phyloP scores from a whole-genome alignment of 2,329 filamentous ascomycete species.

The Colletotrichum godetiae region DNA sequence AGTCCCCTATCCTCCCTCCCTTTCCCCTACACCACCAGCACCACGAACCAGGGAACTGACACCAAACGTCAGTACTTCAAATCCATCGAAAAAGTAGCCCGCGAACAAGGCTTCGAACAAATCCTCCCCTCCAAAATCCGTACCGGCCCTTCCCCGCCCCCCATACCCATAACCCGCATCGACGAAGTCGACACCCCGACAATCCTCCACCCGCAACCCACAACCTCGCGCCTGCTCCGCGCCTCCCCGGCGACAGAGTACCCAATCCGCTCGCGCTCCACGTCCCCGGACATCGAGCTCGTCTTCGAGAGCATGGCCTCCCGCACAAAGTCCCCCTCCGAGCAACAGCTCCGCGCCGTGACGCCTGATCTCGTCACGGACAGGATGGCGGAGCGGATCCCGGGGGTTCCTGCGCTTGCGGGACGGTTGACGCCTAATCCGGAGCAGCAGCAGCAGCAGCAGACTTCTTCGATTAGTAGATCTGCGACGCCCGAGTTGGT shows the following conservation, averaged over 20 bases:
- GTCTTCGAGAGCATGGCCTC: conserved; percentile 32
- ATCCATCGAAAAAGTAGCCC: conserved; percentile 74
- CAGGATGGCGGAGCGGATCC: conserved; percentile 52
- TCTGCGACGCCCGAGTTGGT: conserved; percentile 67
- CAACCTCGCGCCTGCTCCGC: conserved; percentile 65
- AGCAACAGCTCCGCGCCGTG: conserved; percentile 44
- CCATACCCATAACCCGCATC: conserved; percentile 52
- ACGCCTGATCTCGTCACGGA: conserved; percentile 71
- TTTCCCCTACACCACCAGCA: too few relatives aligned
- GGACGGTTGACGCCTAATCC: conserved; percentile 60
- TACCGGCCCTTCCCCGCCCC: conserved; percentile 54
- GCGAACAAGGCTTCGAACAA: conserved; percentile 66
- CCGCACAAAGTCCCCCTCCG: conserved; percentile 53
- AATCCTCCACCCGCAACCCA: conserved; percentile 65
- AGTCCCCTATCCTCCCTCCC: conserved; percentile 14
- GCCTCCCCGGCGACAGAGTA: conserved; percentile 67
- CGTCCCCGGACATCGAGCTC: conserved; percentile 31
- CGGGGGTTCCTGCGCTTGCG: conserved; percentile 55
- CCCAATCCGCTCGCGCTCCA: conserved; percentile 63
- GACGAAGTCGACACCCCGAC: conserved; percentile 56
- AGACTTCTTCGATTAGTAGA: neutral
- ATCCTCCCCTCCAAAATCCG: conserved; percentile 67
- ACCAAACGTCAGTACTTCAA: conserved; percentile 69
- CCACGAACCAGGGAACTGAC: neutral
- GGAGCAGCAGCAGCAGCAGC: conserved; percentile 49